phyloP scores from a whole-genome alignment of 1,284 basidiomycete species.

The Ustilago sp. region DNA sequence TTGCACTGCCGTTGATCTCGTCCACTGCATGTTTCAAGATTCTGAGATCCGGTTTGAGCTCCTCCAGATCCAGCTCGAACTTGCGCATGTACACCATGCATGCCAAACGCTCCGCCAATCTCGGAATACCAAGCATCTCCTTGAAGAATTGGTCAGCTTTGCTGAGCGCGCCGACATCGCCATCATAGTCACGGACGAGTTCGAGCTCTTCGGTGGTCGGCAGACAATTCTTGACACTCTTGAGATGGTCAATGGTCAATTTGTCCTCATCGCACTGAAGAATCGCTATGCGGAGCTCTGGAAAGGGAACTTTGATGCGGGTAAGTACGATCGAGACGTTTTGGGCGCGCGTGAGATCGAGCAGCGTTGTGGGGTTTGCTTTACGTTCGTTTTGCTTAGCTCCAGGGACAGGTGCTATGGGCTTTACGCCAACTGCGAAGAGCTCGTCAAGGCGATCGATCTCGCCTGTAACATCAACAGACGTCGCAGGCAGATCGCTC shows the following conservation, averaged over 20 bases:
- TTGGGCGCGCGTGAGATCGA: constrained; percentile 55
- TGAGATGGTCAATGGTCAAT: constrained; percentile 56
- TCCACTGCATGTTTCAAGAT: constrained; percentile 80
- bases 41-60: constrained; percentile 83
- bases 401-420: constrained; percentile 37
- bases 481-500: constrained; percentile 74
- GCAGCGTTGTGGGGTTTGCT: constrained; percentile 48
- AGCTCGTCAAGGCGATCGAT: constrained; percentile 74
- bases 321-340: constrained; percentile 58
- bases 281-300: constrained; percentile 53
- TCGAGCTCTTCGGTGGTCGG: constrained; percentile 61
- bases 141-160: constrained; percentile 87
- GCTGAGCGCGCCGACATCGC: constrained; percentile 46
- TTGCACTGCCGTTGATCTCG: constrained; percentile 78
- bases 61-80: constrained; percentile 84
- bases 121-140: constrained; percentile 83
- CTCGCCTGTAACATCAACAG: constrained; percentile 72
- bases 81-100: constrained; percentile 85
- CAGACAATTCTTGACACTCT: constrained; percentile 54
- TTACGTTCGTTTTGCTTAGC: constrained; percentile 34
- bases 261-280: constrained; percentile 53
- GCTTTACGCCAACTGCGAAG: constrained; percentile 75
- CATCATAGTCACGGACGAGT: constrained; percentile 59
- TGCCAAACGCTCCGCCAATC: constrained; percentile 79
- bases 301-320: constrained; percentile 59